Evolutionary conservation across 2,329 filamentous ascomycete genomes (phyloP).

Genomic region (Fusarium pininemorale): DNA sequence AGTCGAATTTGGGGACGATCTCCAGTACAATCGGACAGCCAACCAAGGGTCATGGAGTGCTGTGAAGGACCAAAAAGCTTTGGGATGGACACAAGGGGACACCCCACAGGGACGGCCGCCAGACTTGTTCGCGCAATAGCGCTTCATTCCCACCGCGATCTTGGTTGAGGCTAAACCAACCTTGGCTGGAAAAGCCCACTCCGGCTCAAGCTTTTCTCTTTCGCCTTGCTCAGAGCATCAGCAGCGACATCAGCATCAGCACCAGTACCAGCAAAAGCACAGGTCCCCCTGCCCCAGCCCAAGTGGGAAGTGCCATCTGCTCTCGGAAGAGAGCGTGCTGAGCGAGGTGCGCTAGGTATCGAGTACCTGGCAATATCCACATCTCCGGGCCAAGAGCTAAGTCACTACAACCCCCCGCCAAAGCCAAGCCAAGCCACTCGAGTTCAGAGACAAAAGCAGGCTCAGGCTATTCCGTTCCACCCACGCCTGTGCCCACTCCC

Average conservation of each 20-base stretch:
- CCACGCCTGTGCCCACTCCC: slow-evolving; percentile 37
- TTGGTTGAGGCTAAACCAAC: slow-evolving; percentile 36
- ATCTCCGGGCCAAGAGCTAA: slow-evolving; percentile 13
- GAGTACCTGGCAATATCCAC: slow-evolving; percentile 15
- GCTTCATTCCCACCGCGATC: slow-evolving; percentile 43
- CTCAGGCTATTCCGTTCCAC: slow-evolving; percentile 38
- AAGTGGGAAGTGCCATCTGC: slow-evolving; percentile 38
- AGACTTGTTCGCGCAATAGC: slow-evolving; percentile 43
- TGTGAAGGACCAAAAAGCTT: slow-evolving; percentile 28
- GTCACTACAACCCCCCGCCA: slow-evolving; percentile 24
- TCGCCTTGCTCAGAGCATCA: slow-evolving; percentile 26
- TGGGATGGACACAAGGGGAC: slow-evolving; percentile 26
- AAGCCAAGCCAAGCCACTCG: slow-evolving; percentile 26
- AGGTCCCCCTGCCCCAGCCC: slow-evolving; percentile 20
- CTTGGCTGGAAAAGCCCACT: slow-evolving; percentile 32
- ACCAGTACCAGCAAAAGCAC: slow-evolving; percentile 20
- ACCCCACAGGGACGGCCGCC: slow-evolving; percentile 39
- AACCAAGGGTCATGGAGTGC: slow-evolving; percentile 32
- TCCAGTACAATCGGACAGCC: slow-evolving; percentile 28
- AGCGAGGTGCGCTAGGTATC: slow-evolving; percentile 5
- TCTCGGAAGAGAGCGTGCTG: slow-evolving; percentile 21
- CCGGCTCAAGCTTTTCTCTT: slow-evolving; percentile 41
- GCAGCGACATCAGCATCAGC: slow-evolving; percentile 9
- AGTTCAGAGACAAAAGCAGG: slow-evolving; percentile 29
- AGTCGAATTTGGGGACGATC: slow-evolving; percentile 42